phyloP scores from a whole-genome alignment of 2,329 filamentous ascomycete genomes.

The Teratosphaeria pseudoeucalypti region DNA sequence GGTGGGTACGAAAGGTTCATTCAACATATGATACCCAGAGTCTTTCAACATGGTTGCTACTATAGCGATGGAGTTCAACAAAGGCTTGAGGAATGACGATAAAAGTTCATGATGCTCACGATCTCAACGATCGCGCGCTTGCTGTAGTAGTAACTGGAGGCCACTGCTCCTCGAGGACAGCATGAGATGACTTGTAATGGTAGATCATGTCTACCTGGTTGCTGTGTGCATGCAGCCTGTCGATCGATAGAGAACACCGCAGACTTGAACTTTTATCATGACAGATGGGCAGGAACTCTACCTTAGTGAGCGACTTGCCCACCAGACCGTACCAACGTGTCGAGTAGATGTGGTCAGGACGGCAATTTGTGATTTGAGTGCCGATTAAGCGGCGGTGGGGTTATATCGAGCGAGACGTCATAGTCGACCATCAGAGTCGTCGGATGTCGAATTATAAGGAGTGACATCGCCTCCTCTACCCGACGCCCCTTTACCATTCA shows the following conservation, averaged over 20 bases:
- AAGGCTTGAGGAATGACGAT: not conserved
- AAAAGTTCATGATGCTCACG: not conserved
- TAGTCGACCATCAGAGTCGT: not conserved
- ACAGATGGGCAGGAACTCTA: too few species aligned
- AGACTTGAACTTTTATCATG: too few species aligned
- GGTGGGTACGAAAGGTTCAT: constrained; percentile 6
- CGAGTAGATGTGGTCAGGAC: too few species aligned
- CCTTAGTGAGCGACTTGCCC: too few species aligned
- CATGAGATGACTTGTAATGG: not conserved
- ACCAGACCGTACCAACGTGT: too few species aligned
- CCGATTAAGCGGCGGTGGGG: not conserved
- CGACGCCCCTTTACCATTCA: not conserved
- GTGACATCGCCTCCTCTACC: not conserved
- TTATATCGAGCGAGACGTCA: not conserved
- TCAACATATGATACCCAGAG: constrained; percentile 5
- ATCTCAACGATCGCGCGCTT: constrained; percentile 5
- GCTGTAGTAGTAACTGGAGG: not conserved
- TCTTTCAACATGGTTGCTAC: constrained; percentile 7
- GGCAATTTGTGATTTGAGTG: not conserved
- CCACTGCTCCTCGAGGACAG: not conserved
- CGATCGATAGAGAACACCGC: too few species aligned
- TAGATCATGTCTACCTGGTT: not conserved
- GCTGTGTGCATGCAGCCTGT: too few species aligned
- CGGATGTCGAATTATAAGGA: too few species aligned
- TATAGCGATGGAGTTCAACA: constrained; percentile 6